A percentile compares a stretch with the other conserved stretches of the same genome.
Evolutionary conservation across 495 filamentous ascomycete genomes (phyloP).

Genomic region (Lepraria neglecta): DNA sequence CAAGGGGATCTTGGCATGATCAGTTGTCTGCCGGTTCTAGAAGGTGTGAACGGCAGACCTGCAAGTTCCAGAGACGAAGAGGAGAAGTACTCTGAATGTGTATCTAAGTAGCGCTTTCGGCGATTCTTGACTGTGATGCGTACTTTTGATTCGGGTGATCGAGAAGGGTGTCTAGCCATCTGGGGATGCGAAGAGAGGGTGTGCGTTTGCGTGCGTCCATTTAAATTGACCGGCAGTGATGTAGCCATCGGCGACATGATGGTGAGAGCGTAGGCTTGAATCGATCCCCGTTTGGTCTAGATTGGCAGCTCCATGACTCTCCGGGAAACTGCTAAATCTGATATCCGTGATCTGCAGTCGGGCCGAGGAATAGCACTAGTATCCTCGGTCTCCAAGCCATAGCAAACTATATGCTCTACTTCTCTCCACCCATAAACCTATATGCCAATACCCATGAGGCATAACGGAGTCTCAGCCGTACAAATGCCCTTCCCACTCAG

Average conservation of each 20-base stretch:
- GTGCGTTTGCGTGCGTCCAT: neutral
- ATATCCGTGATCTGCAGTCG: too few relatives aligned
- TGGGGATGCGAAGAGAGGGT: neutral
- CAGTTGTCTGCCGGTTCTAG: constrained; percentile 27
- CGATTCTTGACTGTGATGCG: constrained; percentile 52
- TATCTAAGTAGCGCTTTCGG: constrained; percentile 57
- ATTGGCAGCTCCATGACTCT: neutral
- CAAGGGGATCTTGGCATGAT: constrained; percentile 57
- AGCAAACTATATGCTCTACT: too few relatives aligned
- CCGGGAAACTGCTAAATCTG: too few relatives aligned
- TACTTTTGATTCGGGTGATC: constrained; percentile 25
- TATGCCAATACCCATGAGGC: too few relatives aligned
- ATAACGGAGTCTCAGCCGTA: too few relatives aligned
- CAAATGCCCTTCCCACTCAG: too few relatives aligned
- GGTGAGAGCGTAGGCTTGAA: neutral
- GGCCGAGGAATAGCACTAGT: too few relatives aligned
- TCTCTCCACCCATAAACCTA: too few relatives aligned
- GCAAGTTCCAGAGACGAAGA: constrained; percentile 54
- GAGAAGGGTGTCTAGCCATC: neutral
- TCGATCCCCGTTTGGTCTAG: neutral
- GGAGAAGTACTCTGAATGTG: constrained; percentile 59
- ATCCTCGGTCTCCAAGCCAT: too few relatives aligned
- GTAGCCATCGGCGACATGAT: neutral
- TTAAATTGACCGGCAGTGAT: neutral
- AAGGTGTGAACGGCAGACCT: constrained; percentile 41